These are phyloP conservation scores for Solanum appendiculatum DNA, from an alignment of 257 asterid species.

Conservation along the genomic window DNA sequence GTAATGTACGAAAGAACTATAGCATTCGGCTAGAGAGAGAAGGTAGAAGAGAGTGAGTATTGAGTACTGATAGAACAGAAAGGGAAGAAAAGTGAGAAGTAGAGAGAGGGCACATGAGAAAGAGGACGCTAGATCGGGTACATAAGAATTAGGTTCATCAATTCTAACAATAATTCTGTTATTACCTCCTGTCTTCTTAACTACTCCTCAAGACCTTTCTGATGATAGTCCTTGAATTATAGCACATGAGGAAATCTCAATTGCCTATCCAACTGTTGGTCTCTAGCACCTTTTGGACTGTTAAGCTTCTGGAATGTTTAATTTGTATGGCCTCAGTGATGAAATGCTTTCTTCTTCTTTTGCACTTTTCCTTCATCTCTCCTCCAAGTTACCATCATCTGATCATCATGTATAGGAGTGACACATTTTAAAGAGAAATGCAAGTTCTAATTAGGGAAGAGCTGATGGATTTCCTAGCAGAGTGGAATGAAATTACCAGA, in stretches of 20 bases:
- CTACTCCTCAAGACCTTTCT: background rate
- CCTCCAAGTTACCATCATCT: background rate
- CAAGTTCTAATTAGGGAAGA: background rate
- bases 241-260: background rate
- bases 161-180: background rate
- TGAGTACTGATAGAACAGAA: background rate
- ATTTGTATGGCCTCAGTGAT: background rate
- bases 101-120: background rate
- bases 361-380: background rate
- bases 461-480: background rate
- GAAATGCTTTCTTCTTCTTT: background rate
- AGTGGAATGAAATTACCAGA: background rate
- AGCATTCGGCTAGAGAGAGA: background rate
- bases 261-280: background rate
- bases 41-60: background rate
- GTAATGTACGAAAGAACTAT: background rate
- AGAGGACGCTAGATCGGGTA: background rate
- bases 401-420: background rate
- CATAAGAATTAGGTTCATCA: background rate
- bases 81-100: background rate
- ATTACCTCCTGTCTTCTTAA: background rate
- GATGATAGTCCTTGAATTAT: background rate
- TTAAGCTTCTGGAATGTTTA: background rate
- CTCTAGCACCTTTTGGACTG: background rate
- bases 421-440: background rate